phyloP scores from a whole-genome alignment of 352 stramenopile species.

The Phytophthora tubulina region DNA sequence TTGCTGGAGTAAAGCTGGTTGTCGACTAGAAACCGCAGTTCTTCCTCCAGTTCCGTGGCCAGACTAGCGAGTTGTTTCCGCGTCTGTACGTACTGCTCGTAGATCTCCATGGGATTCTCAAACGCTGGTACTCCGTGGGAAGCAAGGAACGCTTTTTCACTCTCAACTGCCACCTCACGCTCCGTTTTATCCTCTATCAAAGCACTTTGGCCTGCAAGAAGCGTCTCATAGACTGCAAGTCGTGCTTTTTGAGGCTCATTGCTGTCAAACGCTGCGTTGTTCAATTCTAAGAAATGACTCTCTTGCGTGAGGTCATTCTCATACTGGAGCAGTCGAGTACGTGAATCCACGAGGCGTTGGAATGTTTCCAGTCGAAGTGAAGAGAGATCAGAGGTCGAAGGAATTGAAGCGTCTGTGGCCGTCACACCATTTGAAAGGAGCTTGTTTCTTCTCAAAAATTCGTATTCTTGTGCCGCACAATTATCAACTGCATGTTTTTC shows the following conservation, averaged over 20 bases:
- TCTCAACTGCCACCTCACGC: constrained; percentile 47
- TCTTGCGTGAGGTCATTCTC: constrained; percentile 32
- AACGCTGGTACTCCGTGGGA: constrained; percentile 36
- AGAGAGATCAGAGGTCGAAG: constrained; percentile 21
- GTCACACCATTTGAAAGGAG: constrained; percentile 8
- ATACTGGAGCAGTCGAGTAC: constrained; percentile 4
- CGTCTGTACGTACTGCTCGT: constrained; percentile 36
- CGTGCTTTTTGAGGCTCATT: constrained; percentile 38
- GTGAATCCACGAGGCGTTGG: constrained; percentile 22
- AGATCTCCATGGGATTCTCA: constrained; percentile 29
- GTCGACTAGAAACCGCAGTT: constrained; percentile 31
- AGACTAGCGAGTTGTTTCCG: constrained; percentile 31
- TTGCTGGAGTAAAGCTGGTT: constrained; percentile 30
- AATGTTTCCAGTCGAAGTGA: constrained; percentile 31
- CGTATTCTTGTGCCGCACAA: constrained; percentile 17
- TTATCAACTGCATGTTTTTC: constrained; percentile 18
- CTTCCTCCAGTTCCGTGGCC: constrained; percentile 17
- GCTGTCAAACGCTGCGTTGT: constrained; percentile 21
- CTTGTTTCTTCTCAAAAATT: constrained; percentile 27
- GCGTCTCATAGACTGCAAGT: constrained; percentile 49
- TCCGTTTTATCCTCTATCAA: constrained; percentile 74
- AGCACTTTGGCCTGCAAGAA: constrained; percentile 54
- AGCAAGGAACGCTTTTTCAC: constrained; percentile 47
- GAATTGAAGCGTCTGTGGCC: not conserved
- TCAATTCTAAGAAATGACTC: constrained; percentile 19